Percentiles rank a stretch among this genome's conserved stretches.
Evolutionary conservation across 2,329 filamentous ascomycete genomes (phyloP).

Genomic region (Epichloe bromicola): DNA sequence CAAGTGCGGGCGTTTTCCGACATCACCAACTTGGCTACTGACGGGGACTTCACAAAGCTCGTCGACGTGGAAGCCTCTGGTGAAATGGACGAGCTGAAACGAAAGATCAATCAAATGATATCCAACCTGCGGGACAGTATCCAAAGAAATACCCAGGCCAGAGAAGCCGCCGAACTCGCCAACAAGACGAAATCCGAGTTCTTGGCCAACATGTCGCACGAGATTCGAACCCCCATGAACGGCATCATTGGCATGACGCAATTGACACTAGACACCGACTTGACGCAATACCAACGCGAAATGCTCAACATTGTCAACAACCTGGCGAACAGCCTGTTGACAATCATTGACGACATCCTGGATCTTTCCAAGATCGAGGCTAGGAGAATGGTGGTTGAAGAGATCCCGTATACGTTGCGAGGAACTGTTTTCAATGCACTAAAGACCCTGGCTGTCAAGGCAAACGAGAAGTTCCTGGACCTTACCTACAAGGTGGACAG

Average conservation of each 20-base stretch:
- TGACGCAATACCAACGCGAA: constrained; percentile 90
- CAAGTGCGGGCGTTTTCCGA: constrained; percentile 97
- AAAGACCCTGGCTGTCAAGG: constrained; percentile 93
- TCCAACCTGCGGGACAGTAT: constrained; percentile 92
- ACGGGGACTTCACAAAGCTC: constrained; percentile 92
- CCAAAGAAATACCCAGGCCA: constrained; percentile 87
- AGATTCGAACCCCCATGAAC: constrained; percentile 95
- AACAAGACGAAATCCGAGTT: constrained; percentile 99
- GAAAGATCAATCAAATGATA: constrained; percentile 99
- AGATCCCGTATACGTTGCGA: constrained; percentile 88
- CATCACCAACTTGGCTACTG: constrained; percentile 94
- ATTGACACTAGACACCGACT: constrained; percentile 83
- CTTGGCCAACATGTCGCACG: constrained; percentile 96
- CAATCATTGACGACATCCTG: constrained; percentile 82
- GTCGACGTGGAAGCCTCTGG: constrained; percentile 95
- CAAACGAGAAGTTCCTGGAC: constrained; percentile 88
- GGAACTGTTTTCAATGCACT: constrained; percentile 94
- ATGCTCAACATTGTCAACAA: constrained; percentile 99
- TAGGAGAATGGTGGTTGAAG: constrained; percentile 94
- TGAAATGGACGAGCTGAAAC: constrained; percentile 97
- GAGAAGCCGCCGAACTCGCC: constrained; percentile 88
- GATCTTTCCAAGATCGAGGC: constrained; percentile 79
- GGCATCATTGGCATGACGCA: constrained; percentile 98
- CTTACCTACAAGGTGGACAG: constrained; percentile 89
- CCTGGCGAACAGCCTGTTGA: constrained; percentile 86